phyloP scores from a whole-genome alignment of 345 rosid species.

The thale cress (Arabidopsis thaliana) region TAIR10.1 NC_003071.7:868501-869000 shows the following conservation, averaged over 20 bases:
- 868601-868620: slow-evolving; percentile 75
- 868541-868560: slow-evolving; percentile 23
- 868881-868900: slow-evolving; percentile 55
- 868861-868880: slow-evolving; percentile 74
- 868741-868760: slow-evolving; percentile 68
- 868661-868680: slow-evolving; percentile 70
- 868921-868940: slow-evolving; percentile 61
- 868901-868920: slow-evolving; percentile 66
- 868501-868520: slow-evolving; percentile 33
- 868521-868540: slow-evolving; percentile 6
- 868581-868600: slow-evolving; percentile 58
- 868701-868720: slow-evolving; percentile 57
- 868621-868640: slow-evolving; percentile 61
- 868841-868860: slow-evolving; percentile 67
- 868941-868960: slow-evolving; percentile 55
- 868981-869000: slow-evolving; percentile 71
- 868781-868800: slow-evolving; percentile 52
- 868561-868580: slow-evolving; percentile 55
- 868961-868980: slow-evolving; percentile 71
- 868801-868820: slow-evolving; percentile 54
- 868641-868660: slow-evolving; percentile 54
- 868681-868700: slow-evolving; percentile 48
- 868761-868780: slow-evolving; percentile 72
- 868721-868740: slow-evolving; percentile 63
- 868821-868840: slow-evolving; percentile 50